Conservation (phyloP, 2,329 filamentous ascomycete genomes). For the Dactylonectria macrodidyma region DNA sequence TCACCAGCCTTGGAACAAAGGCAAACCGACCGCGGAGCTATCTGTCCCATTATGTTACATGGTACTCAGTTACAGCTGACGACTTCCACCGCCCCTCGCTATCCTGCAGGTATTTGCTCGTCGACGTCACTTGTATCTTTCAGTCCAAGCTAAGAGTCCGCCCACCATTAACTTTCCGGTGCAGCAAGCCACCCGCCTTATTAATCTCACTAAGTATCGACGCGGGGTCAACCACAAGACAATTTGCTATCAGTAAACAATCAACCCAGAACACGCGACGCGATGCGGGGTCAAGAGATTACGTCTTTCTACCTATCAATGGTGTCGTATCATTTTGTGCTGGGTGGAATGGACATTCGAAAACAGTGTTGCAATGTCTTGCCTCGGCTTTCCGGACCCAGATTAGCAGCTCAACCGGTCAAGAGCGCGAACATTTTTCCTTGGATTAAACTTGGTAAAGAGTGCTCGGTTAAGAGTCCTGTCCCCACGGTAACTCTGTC, state of each 20-base stretch:
- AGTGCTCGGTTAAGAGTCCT: neutral
- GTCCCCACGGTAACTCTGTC: too few relatives aligned
- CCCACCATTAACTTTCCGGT: constrained; percentile 24
- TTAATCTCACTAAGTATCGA: constrained; percentile 35
- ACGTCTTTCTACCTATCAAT: constrained; percentile 10
- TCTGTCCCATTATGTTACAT: constrained; percentile 17
- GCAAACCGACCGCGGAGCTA: constrained; percentile 28
- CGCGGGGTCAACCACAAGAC: constrained; percentile 34
- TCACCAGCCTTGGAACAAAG: constrained; percentile 31
- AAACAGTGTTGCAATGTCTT: neutral
- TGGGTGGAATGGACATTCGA: constrained; percentile 1
- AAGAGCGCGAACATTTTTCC: neutral
- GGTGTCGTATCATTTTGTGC: constrained; percentile 18
- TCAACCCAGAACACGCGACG: constrained; percentile 22
- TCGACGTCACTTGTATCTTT: constrained; percentile 10
- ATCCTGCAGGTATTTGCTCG: constrained; percentile 1
- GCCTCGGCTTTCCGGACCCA: constrained; percentile 7
- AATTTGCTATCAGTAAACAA: constrained; percentile 32
- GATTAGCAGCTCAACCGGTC: constrained; percentile 15
- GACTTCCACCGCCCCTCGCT: constrained; percentile 2
- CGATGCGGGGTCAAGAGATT: constrained; percentile 33
- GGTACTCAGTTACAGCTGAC: neutral
- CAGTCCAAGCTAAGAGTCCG: constrained; percentile 7
- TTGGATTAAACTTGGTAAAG: neutral
- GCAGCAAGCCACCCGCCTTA: constrained; percentile 31